A percentile compares a stretch with the other conserved stretches of the same genome.
Conservation (phyloP, 1,139 yeast species). For the Debaryomyces robertsiae region DNA sequence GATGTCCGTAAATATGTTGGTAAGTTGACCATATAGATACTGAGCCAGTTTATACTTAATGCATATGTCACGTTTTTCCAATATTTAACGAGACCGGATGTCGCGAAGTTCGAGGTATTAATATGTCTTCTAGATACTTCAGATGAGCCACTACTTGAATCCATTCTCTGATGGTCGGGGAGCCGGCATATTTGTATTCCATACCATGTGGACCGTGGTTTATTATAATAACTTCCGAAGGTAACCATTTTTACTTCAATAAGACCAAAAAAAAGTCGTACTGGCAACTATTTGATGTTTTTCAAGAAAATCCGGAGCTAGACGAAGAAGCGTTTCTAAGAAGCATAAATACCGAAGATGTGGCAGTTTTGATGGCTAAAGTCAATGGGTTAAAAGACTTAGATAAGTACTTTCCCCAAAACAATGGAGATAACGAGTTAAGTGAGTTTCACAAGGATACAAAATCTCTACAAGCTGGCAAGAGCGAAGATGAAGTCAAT, state of each 20-base stretch:
- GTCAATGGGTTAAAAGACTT: constrained; percentile 29
- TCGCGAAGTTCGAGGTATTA: neutral
- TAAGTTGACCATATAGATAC: constrained; percentile 27
- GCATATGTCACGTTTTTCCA: constrained; percentile 6
- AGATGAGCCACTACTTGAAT: neutral
- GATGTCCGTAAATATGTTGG: constrained; percentile 51
- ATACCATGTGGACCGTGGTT: constrained; percentile 32
- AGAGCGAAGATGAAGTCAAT: constrained; percentile 6
- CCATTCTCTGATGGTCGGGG: constrained; percentile 7
- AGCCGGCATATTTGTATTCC: constrained; percentile 21
- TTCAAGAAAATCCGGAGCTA: constrained; percentile 17
- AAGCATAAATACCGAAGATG: constrained; percentile 33
- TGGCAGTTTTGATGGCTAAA: constrained; percentile 34
- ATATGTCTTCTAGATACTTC: neutral
- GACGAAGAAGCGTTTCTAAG: constrained; percentile 21
- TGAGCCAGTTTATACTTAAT: neutral
- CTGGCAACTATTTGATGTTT: constrained; percentile 39
- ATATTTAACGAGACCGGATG: neutral
- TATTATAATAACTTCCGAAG: constrained; percentile 31
- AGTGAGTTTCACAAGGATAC: neutral
- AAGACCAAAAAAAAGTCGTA: constrained; percentile 22
- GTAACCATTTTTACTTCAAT: constrained; percentile 38
- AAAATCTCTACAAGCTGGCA: constrained; percentile 9
- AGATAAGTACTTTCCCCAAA: constrained; percentile 6
- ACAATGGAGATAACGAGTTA: neutral